Conservation (phyloP, 176 grass and related monocot genomes). For the Panicum miliaceum region DNA sequence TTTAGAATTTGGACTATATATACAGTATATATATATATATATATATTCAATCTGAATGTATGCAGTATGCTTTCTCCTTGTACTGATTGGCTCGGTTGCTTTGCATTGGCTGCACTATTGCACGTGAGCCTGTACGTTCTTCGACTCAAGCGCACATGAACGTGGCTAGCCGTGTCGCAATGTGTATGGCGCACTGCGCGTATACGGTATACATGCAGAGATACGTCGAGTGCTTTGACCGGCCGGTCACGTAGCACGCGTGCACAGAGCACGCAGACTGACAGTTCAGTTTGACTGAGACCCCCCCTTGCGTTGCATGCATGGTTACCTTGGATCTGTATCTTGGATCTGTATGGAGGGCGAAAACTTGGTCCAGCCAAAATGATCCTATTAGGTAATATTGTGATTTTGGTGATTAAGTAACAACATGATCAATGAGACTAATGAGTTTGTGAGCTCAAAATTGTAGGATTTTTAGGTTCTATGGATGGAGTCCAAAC, state of each 20-base stretch:
- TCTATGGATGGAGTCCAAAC: too few relatives aligned
- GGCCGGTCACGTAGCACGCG: not conserved
- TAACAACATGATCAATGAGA: too few relatives aligned
- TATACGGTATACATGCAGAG: conserved; percentile 1
- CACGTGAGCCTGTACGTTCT: not conserved
- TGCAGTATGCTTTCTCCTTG: not conserved
- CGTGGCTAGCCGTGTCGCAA: not conserved
- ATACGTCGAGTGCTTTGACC: conserved; percentile 45
- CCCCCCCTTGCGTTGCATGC: not conserved
- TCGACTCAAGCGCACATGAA: conserved; percentile 35
- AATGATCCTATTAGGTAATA: too few relatives aligned
- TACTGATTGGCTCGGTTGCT: not conserved
- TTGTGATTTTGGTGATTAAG: too few relatives aligned
- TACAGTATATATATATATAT: too few relatives aligned
- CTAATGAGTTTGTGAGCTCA: too few relatives aligned
- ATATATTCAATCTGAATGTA: too few relatives aligned
- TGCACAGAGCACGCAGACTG: not conserved
- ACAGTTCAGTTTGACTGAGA: conserved; percentile 2
- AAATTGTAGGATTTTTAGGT: too few relatives aligned
- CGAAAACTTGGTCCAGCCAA: too few relatives aligned
- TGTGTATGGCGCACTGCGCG: not conserved
- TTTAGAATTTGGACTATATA: not conserved
- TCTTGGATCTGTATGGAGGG: not conserved
- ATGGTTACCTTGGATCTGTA: not conserved
- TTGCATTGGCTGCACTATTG: not conserved